Conservation (phyloP, 2,329 filamentous ascomycete species). For the Penicillium palitans region DNA sequence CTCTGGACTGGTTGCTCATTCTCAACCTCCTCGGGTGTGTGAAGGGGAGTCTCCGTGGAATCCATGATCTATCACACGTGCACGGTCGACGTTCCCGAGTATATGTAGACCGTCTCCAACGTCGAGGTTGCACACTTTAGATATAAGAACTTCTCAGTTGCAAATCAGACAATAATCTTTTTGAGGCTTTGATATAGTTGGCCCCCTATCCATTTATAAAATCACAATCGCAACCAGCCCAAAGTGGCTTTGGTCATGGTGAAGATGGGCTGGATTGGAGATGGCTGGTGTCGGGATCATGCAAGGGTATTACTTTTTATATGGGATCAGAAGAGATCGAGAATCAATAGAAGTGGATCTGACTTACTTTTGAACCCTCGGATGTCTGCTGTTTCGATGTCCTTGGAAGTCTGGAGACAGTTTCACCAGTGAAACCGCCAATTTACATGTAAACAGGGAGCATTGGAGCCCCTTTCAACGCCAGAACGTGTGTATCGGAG, state of each 20-base stretch:
- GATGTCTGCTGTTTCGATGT: too few relatives aligned
- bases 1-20: not conserved
- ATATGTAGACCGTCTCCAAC: not conserved
- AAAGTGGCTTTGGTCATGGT: slow-evolving; percentile 12
- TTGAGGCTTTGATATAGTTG: not conserved
- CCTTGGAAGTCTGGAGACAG: not conserved
- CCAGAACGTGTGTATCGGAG: not conserved
- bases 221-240: slow-evolving; percentile 16
- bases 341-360: slow-evolving; percentile 3
- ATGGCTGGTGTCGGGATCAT: slow-evolving; percentile 7
- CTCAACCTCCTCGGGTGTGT: not conserved
- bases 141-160: not conserved
- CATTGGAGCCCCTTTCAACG: not conserved
- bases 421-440: slow-evolving; percentile 8
- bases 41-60: not conserved
- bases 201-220: slow-evolving; percentile 22
- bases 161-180: not conserved
- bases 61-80: not conserved
- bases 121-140: not conserved
- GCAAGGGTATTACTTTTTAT: slow-evolving; percentile 9
- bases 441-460: not conserved
- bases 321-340: not conserved
- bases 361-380: not conserved
- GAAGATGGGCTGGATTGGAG: not conserved
- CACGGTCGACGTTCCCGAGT: not conserved